These are phyloP conservation scores for Populus hybrid DNA, from an alignment of 441 rosid species.

Conservation along the genomic window DNA sequence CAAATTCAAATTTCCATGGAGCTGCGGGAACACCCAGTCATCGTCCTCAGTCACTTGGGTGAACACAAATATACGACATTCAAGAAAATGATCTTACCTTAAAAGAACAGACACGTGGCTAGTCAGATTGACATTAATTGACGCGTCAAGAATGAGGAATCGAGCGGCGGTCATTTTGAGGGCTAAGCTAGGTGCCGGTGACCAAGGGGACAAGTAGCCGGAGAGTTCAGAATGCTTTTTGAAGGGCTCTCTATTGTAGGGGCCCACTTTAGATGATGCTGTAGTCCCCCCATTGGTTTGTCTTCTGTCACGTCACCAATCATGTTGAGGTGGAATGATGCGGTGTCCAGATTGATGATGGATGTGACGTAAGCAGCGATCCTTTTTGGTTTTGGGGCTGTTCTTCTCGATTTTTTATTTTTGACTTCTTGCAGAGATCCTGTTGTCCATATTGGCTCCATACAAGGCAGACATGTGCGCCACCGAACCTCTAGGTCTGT, in stretches of 20 bases:
- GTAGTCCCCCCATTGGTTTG: constrained; percentile 2
- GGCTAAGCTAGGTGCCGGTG: constrained; percentile 22
- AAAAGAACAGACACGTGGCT: constrained; percentile 27
- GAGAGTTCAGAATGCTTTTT: constrained; percentile 24
- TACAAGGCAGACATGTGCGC: too few species aligned
- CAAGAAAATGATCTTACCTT: background rate
- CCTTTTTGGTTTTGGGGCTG: background rate
- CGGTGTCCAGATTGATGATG: constrained; percentile 32
- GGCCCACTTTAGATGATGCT: constrained; percentile 15
- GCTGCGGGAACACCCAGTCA: too few species aligned
- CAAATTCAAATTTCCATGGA: too few species aligned
- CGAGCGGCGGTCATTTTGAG: constrained; percentile 35
- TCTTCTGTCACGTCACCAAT: constrained; percentile 26
- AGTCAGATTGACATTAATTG: constrained; percentile 15
- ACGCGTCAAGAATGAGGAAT: constrained; percentile 16
- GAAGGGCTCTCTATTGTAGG: constrained; percentile 5
- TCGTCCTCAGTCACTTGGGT: background rate
- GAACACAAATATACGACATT: constrained; percentile 1
- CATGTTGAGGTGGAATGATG: constrained; percentile 29
- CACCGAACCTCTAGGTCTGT: too few species aligned
- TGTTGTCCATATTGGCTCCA: background rate
- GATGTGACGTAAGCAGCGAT: constrained; percentile 20
- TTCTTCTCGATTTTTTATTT: too few species aligned
- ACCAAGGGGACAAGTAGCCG: constrained; percentile 39
- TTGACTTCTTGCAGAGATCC: background rate